Conservation (phyloP, 2,329 filamentous ascomycete genomes). For the Myriosclerotinia duriaeana region DNA sequence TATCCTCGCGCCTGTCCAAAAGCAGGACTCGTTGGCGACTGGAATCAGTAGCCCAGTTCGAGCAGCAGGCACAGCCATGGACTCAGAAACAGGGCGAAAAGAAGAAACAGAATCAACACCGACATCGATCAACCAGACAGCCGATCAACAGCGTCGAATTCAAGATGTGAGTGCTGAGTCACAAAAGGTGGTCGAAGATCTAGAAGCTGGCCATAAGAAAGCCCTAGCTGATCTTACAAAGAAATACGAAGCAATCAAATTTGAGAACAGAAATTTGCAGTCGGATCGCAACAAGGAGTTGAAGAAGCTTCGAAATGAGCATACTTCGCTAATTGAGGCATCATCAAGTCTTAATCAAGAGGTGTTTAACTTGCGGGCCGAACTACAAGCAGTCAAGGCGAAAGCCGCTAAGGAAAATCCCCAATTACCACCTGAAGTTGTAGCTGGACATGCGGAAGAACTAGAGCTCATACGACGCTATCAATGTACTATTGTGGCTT, state of each 20-base stretch:
- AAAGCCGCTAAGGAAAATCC: too few relatives aligned
- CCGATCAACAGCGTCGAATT: not conserved
- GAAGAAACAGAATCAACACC: not conserved
- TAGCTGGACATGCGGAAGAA: too few relatives aligned
- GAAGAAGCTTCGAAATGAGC: conserved; percentile 2
- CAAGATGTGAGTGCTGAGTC: not conserved
- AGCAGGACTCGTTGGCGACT: too few relatives aligned
- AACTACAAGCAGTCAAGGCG: not conserved
- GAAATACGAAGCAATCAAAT: conserved; percentile 9
- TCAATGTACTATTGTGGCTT: too few relatives aligned
- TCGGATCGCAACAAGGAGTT: conserved; percentile 9
- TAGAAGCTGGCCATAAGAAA: not conserved
- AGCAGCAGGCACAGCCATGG: too few relatives aligned
- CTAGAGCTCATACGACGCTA: too few relatives aligned
- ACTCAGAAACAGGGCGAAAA: too few relatives aligned
- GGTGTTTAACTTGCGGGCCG: not conserved
- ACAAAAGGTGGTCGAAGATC: not conserved
- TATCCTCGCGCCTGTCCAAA: not conserved
- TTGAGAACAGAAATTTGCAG: conserved; percentile 12
- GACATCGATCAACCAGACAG: not conserved
- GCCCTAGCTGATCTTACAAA: not conserved
- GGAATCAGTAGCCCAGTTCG: not conserved
- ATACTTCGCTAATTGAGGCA: not conserved
- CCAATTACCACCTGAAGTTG: too few relatives aligned
- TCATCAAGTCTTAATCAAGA: not conserved